Evolutionary conservation across 140 eudicot genomes (phyloP), one percentile per base, ranked within the genome.

Genomic region (Oenanthe javanica): DNA sequence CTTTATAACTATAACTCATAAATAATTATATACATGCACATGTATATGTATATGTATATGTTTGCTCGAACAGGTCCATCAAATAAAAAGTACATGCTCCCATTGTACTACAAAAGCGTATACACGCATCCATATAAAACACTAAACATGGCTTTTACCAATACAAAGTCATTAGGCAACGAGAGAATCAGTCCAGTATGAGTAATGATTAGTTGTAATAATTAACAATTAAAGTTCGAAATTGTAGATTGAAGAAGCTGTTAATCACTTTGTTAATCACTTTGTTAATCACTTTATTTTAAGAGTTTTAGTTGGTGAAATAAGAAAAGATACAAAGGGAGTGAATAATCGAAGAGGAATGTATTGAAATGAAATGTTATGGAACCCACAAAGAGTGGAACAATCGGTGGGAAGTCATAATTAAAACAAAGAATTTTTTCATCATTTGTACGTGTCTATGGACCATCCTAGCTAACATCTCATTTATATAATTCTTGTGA

Each of bases 331-430:
- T 7, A 8, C 50, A 47, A 9, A 47, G 13, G 10, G 10, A 7
- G 50, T 47, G 50, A 47, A 11, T 47, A 12, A 48, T 48, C 13
- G 51, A 8, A 66, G 74, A 38, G 74, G 74, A 77, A 77, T 81
- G 85, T 40, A 7, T 14, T 14, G 48, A 47, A 72, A 8, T 6
- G 77, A 72, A 72, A 78, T 50, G 73, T 54, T 46, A 10, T 52
- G 79, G 84, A 73, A 7, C 90, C 93, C 86, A 85, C 87, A 84
- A 77, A 59, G 69, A 85, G 88, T 85, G 91, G 89, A 83, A 76
- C 77, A 85, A 83, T 74, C 89, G 91, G 89, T 87, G 91, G 86
- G 55, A 85, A 49, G n/a, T 67, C 80, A 78, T 81, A 72, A 83
- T 86, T 71, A 67, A 23, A 25, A 74, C 51, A 77, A 77, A 72